These are phyloP conservation scores for Tulasnella sp. DNA, from an alignment of 768 basidiomycete genomes.

Conservation along the genomic window DNA sequence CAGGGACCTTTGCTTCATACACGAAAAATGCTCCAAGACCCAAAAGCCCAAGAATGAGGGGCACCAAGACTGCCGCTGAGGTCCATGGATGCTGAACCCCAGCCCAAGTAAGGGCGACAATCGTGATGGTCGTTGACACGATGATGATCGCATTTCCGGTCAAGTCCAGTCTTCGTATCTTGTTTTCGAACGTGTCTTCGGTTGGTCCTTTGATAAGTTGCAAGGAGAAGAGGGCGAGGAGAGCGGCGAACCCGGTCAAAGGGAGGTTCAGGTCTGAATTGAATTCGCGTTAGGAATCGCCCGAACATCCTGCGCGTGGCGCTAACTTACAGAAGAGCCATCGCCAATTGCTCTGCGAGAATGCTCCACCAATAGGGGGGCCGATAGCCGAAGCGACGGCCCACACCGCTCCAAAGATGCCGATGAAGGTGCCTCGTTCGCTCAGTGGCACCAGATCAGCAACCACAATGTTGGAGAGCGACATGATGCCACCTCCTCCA, in stretches of 20 bases:
- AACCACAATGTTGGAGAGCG: constrained; percentile 42
- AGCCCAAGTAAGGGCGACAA: constrained; percentile 41
- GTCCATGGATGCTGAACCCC: constrained; percentile 44
- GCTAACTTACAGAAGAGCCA: constrained; percentile 40
- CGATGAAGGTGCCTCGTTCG: constrained; percentile 44
- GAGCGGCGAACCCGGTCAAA: not conserved
- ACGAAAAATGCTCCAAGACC: constrained; percentile 31
- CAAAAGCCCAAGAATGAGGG: constrained; percentile 42
- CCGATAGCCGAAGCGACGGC: constrained; percentile 29
- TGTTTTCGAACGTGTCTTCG: not conserved
- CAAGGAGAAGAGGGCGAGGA: not conserved
- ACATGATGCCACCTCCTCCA: constrained; percentile 42
- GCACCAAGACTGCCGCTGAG: constrained; percentile 41
- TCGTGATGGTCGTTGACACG: constrained; percentile 39
- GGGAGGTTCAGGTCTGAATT: not conserved
- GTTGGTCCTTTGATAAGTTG: not conserved
- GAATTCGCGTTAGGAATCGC: not conserved
- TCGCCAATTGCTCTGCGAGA: constrained; percentile 39
- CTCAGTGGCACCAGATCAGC: constrained; percentile 46
- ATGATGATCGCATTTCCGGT: constrained; percentile 34
- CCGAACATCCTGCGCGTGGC: not conserved
- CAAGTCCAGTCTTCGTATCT: not conserved
- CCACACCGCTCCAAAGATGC: constrained; percentile 42
- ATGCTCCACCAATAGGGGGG: constrained; percentile 35
- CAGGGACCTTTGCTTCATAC: not conserved